Conservation (phyloP, 2,329 filamentous ascomycete genomes). For the Gaeumannomyces tritici region DNA sequence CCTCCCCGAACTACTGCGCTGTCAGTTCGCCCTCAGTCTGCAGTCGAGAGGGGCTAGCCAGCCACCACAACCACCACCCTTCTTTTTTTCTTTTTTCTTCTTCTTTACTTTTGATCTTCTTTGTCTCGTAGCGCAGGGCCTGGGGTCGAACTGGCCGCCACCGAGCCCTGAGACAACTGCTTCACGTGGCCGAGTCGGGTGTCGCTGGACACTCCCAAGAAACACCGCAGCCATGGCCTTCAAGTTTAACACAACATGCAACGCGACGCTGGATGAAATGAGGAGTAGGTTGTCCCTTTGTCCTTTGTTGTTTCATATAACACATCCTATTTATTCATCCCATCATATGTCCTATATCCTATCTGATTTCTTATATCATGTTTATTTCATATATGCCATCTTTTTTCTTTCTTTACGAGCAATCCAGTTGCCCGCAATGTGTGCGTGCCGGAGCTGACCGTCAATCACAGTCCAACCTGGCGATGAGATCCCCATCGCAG, state of each 20-base stretch:
- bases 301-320: no score
- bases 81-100: no score
- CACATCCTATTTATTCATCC: no score
- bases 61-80: neutral
- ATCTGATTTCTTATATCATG: no score
- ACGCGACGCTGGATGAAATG: constrained; percentile 32
- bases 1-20: no score
- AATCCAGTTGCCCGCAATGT: no score
- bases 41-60: neutral
- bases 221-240: neutral
- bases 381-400: no score
- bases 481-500: constrained; percentile 36
- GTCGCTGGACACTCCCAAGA: neutral
- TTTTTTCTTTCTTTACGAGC: no score
- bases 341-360: no score
- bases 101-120: neutral
- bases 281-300: constrained; percentile 23
- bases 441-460: neutral
- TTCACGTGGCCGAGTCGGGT: neutral
- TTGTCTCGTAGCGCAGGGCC: constrained; percentile 2
- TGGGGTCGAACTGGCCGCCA: no score
- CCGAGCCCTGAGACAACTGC: no score
- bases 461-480: constrained; percentile 26
- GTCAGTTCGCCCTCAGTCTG: no score
- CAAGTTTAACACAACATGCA: constrained; percentile 29